Base-by-base conservation (phyloP, 495 filamentous ascomycete species). In the Daldinia decipiens region DNA sequence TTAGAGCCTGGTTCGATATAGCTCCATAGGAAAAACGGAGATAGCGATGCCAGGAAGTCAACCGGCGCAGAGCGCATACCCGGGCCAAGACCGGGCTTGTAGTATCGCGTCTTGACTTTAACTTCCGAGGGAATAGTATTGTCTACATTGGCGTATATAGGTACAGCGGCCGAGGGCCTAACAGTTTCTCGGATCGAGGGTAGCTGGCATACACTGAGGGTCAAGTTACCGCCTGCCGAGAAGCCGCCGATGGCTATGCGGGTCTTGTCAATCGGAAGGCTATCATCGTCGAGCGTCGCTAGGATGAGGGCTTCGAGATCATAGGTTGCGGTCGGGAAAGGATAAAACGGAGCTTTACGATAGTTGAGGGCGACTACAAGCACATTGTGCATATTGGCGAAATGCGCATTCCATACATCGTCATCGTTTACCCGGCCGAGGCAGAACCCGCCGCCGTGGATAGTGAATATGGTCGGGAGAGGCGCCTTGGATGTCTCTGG, bases 361-460 rank as follows among this genome's bases (percentile, higher is more conserved):
- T 82, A 82, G 66, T 79, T 73, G 53, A 82, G 74, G 0, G 72
- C 74, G 38, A 82, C 55, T 4, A 81, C 79, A 13, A 81, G 75
- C 59, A 75, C 67, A 38, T 56, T 21, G 72, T 80, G 68, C 50
- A 66, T 66, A 13, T 51, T 59, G 26, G 79, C 74, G 51, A 81
- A 82, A 51, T 64, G 36, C 9, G 53, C 56, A 67, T 82, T 82
- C 80, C 80, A 82, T 7, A 12, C 54, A 70, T 82, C 81, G 65
- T 79, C 77, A 66, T 82, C 75, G 26, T 55, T 52, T 5, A 75
- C 27, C 1, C 36, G 6, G 56, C 81, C 79, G 24, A 82, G 5
- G 39, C 75, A 75, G 66, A 82, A 83, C 13, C 79, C 81, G 53
- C 81, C 80, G 65, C 81, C 80, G 64, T 82, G 79, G 69, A 79